Base-by-base conservation (phyloP, 1,284 basidiomycete species). In the Vanrija humicola region DNA sequence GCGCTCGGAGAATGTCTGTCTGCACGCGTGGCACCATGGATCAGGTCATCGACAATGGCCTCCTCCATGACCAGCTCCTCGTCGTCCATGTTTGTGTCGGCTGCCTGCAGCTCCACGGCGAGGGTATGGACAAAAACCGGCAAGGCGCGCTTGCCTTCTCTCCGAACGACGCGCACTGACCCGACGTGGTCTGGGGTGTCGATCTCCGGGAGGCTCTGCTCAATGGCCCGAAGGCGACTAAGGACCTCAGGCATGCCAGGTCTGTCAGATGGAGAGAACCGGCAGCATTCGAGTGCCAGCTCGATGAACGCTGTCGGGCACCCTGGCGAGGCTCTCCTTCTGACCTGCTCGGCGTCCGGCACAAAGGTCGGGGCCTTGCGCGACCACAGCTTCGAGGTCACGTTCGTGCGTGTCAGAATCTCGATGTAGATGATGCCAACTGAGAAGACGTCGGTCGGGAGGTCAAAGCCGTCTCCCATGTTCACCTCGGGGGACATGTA, bases 391-490 rank as follows among this genome's bases (percentile, higher is more conserved):
- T 81, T 76, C 57, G 70, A 74, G 62, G 93, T 90, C 0, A 93
- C 92, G 19, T 97, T 81, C 55, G 81, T 84, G n/a, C 93, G 82
- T 0, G 89, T 84, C 1, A 86, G 81, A 64, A 98, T 90, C 78
- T 98, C 95, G 68, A 90, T 89, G 66, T 96, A 88, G 65, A 98
- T 95, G 71, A 98, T 86, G 1, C 94, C 95, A 19, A 97, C 83
- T 6, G 91, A 94, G 75, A 90, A 97, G 19, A 97, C 86, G 70
- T 98, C 95, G 7, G 94, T 95, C 3, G 90, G 87, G 7, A 98
- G 83, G 69, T 90, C 88, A 67, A 98, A 97, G 66, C 91, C 88
- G 52, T 89, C 83, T 18, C 94, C 93, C 14, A 90, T 80, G 7
- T 97, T 79, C 64, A 98, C 96, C 75, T 98, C 95, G 0, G 94